Percentiles rank a stretch among this genome's conserved stretches.
phyloP scores from a whole-genome alignment of 176 grass and related monocot species.

The Microstegium vimineum region DNA sequence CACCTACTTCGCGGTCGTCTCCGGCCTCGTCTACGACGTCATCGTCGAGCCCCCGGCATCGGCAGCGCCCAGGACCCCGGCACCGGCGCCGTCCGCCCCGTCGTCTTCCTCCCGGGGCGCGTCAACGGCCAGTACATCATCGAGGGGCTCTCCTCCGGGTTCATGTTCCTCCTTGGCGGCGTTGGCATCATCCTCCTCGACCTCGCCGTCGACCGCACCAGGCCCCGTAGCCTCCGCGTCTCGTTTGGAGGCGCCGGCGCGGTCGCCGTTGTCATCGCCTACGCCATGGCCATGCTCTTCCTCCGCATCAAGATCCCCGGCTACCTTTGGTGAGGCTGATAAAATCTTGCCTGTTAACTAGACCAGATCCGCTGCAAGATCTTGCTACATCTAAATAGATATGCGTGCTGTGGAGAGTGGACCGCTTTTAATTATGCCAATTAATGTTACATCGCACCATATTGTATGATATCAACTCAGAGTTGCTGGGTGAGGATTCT shows the following conservation, averaged over 20 bases:
- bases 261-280: conserved; percentile 54
- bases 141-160: conserved; percentile 93
- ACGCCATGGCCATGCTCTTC: conserved; percentile 92
- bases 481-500: conserved; percentile 18
- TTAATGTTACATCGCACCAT: conserved; percentile 9
- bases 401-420: neutral
- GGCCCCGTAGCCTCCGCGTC: conserved; percentile 67
- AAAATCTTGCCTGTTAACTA: neutral
- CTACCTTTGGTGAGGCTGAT: conserved; percentile 71
- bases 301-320: conserved; percentile 86
- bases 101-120: conserved; percentile 85
- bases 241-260: conserved; percentile 66
- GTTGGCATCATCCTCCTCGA: conserved; percentile 85
- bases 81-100: conserved; percentile 75
- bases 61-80: conserved; percentile 74
- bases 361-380: conserved; percentile 26
- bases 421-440: conserved; percentile 16
- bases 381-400: conserved; percentile 21
- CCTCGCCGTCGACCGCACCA: conserved; percentile 73
- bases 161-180: conserved; percentile 94
- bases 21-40: conserved; percentile 88
- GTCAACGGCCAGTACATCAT: conserved; percentile 99
- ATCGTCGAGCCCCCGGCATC: conserved; percentile 95
- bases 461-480: conserved; percentile 11
- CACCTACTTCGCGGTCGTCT: conserved; percentile 92